Conservation (phyloP, 352 stramenopile species). For the Globisporangium okanoganense region DNA sequence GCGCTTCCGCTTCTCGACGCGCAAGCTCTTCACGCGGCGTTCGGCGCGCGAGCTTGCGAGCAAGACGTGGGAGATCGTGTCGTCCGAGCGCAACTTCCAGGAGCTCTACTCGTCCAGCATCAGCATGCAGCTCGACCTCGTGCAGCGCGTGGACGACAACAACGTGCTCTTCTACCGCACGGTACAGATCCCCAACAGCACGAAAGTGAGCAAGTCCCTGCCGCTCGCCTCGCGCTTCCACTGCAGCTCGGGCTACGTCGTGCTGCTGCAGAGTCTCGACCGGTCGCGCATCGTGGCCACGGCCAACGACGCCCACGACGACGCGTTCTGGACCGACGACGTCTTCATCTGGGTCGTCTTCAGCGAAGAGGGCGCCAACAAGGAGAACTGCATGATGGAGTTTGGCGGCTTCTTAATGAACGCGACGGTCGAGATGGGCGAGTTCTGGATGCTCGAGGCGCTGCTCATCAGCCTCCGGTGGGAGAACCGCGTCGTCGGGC, state of each 20-base stretch:
- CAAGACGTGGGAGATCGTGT: constrained; percentile 29
- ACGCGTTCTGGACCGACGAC: constrained; percentile 14
- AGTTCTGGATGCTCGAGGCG: constrained; percentile 19
- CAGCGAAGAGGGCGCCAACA: not conserved
- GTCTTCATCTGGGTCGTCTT: constrained; percentile 16
- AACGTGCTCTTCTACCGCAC: constrained; percentile 18
- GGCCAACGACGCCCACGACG: not conserved
- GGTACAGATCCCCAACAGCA: constrained; percentile 13
- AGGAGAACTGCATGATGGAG: constrained; percentile 13
- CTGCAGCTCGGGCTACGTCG: not conserved
- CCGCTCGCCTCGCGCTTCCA: constrained; percentile 10
- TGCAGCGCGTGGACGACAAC: constrained; percentile 14
- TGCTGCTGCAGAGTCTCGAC: constrained; percentile 12
- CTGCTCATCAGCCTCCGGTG: constrained; percentile 19
- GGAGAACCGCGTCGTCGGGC: constrained; percentile 11
- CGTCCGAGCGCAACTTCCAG: constrained; percentile 18
- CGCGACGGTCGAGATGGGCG: constrained; percentile 5
- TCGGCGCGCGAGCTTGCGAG: constrained; percentile 20
- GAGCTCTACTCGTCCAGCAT: constrained; percentile 41
- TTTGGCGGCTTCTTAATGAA: constrained; percentile 11
- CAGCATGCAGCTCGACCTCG: constrained; percentile 24
- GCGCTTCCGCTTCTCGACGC: constrained; percentile 13
- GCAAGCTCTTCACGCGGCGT: constrained; percentile 22
- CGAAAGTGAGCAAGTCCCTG: constrained; percentile 13
- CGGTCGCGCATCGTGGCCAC: not conserved